A percentile compares a stretch with the other conserved stretches of the same genome.
Evolutionary conservation across 768 basidiomycete species (phyloP).

Genomic region (Pleurotus giganteus): DNA sequence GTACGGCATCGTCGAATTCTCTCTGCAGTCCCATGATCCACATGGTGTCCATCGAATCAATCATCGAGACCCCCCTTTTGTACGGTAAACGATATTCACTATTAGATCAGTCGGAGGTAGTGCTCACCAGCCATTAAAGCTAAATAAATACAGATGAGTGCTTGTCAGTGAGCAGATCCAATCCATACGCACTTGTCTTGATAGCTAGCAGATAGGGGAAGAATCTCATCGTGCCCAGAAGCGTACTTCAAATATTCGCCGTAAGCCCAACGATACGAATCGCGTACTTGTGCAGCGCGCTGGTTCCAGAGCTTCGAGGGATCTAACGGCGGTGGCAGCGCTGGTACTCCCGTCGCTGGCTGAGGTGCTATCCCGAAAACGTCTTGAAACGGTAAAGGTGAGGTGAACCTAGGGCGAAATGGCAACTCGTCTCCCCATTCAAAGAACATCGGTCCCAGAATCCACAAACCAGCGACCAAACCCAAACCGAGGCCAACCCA

Average conservation of each 20-base stretch:
- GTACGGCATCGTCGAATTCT: constrained; percentile 61
- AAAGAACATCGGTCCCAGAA: background rate
- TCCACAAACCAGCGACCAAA: constrained; percentile 2
- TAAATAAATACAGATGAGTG: constrained; percentile 1
- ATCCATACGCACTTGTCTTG: constrained; percentile 1
- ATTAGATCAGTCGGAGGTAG: background rate
- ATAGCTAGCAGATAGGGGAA: constrained; percentile 38
- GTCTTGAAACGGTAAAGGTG: background rate
- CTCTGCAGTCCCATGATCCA: constrained; percentile 75
- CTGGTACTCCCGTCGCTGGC: background rate
- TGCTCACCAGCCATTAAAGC: constrained; percentile 44
- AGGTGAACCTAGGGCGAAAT: background rate
- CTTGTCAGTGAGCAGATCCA: too few species aligned
- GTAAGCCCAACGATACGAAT: constrained; percentile 11
- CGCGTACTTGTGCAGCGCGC: constrained; percentile 36
- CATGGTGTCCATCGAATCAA: constrained; percentile 82
- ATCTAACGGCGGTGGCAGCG: background rate
- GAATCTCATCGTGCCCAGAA: constrained; percentile 61
- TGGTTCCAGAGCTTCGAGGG: constrained; percentile 39
- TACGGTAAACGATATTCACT: background rate
- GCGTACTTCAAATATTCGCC: constrained; percentile 50
- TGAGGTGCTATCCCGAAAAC: background rate
- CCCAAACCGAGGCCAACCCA: constrained; percentile 1
- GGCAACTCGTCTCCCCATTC: background rate
- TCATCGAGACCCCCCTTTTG: constrained; percentile 62